Percentiles rank a stretch among this genome's conserved stretches.
Conservation (phyloP, 768 basidiomycete species). For the Boletus eberwhitei region DNA sequence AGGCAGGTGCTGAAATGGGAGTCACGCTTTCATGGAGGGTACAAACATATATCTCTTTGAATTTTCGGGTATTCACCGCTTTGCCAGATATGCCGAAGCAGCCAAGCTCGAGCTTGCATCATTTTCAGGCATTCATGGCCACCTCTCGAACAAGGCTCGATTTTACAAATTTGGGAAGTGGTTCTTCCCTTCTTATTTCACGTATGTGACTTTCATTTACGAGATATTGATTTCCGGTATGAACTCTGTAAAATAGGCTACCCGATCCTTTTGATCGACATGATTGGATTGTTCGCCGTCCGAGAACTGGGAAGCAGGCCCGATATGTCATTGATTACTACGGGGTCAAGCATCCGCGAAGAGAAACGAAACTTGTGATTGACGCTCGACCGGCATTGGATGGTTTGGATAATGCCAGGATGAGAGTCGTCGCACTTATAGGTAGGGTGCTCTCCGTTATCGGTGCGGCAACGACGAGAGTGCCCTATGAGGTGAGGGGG, state of each 20-base stretch:
- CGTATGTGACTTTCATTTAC: not conserved
- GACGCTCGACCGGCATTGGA: conserved; percentile 9
- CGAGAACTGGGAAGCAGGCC: not conserved
- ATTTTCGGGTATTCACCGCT: not conserved
- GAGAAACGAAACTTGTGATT: conserved; percentile 1
- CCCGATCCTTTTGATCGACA: conserved; percentile 13
- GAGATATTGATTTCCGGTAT: not conserved
- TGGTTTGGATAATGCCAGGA: conserved; percentile 5
- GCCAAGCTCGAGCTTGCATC: conserved; percentile 8
- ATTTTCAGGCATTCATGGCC: conserved; percentile 13
- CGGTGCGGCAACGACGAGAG: not conserved
- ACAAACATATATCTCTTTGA: not conserved
- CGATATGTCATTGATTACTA: conserved; percentile 16
- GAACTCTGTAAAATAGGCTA: not conserved
- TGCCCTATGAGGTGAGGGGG: not conserved
- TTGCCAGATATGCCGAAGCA: conserved; percentile 2
- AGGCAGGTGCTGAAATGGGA: conserved; percentile 12
- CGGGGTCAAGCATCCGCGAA: conserved; percentile 4
- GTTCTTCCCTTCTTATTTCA: conserved; percentile 8
- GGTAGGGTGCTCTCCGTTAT: not conserved
- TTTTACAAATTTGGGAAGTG: not conserved
- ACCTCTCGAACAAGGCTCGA: conserved; percentile 13
- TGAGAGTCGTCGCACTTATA: conserved; percentile 1
- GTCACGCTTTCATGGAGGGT: conserved; percentile 15
- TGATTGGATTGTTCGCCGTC: conserved; percentile 14